Base-by-base conservation (phyloP, 176 grass and related monocot species). In the Carex littledalei region DNA sequence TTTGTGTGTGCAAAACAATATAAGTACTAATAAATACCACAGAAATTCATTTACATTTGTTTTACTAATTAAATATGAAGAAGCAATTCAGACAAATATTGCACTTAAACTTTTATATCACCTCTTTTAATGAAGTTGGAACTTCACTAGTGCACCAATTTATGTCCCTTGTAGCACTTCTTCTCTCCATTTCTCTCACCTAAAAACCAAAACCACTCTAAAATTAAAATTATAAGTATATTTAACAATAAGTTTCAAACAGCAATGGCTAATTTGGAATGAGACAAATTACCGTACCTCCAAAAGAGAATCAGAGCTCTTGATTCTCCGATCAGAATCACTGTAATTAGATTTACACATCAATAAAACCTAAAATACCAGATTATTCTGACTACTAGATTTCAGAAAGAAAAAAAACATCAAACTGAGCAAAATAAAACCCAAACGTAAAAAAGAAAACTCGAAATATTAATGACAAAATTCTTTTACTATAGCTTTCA, bases 111-210 rank as follows among this genome's bases (percentile, higher is more conserved):
- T 11, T 47, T 47, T 34, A 80, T n/a, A 57, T 86, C 86, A 95
- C 93, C 96, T 99, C 96, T 57, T 78, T 90, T 45, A 99, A 86
- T 57, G 93, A 91, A 80, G 72, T 87, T 41, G 88, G 86, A 15
- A 85, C 50, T 58, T 87, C 62, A 58, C 49, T 78, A 18, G 22
- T 67, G 62, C 57, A 59, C 8, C 80, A 13, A 47, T 67, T 66
- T 47, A 72, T 85, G 12, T 85, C 89, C 24, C 32, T 86, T 29
- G 65, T 81, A 61, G 83, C 82, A 50, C 26, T 86, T 73, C 89
- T 53, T 67, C 77, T 79, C 79, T 88, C 84, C 10, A 18, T 18
- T 82, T 89, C 87, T 82, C 83, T 78, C 0, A 81, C 87, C 93
- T 95, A 89, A n/a, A 69, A 82, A 54, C 41, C 49, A 80, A 67